These are phyloP conservation scores for Parascedosporium putredinis DNA, from an alignment of 2,329 filamentous ascomycete species.

Conservation along the genomic window DNA sequence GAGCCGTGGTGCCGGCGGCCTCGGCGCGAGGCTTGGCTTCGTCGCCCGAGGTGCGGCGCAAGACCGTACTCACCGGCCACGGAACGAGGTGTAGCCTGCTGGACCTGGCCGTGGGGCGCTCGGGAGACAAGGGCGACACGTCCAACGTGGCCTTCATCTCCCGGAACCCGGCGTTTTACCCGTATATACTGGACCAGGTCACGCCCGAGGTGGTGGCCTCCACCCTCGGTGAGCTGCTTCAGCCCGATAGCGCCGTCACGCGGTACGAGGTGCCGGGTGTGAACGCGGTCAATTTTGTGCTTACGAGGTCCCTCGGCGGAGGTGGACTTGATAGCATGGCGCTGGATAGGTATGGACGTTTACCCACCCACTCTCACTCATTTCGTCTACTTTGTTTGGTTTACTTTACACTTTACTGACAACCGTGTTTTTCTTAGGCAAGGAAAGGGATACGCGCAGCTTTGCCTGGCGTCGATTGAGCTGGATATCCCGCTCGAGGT, in stretches of 20 bases:
- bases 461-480: conserved; percentile 7
- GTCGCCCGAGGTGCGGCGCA: background rate
- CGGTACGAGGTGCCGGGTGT: conserved; percentile 7
- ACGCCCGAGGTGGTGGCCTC: conserved; percentile 2
- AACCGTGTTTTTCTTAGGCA: background rate
- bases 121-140: conserved; percentile 8
- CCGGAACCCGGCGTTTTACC: background rate
- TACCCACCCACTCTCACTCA: too few species aligned
- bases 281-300: conserved; percentile 6
- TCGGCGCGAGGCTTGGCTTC: background rate
- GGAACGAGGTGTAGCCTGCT: background rate
- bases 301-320: conserved; percentile 5
- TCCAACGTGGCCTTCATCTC: conserved; percentile 6
- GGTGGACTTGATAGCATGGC: conserved; percentile 6
- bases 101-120: conserved; percentile 4
- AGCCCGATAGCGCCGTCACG: conserved; percentile 4
- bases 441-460: conserved; percentile 7
- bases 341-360: conserved; percentile 2
- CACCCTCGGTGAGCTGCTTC: background rate
- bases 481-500: background rate
- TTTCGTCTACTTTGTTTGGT: too few species aligned
- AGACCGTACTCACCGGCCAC: background rate
- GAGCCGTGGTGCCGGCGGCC: background rate
- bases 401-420: too few species aligned
- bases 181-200: background rate